Evolutionary conservation across 2,329 filamentous ascomycete genomes (phyloP).

Genomic region (Calonectria multiphialidica): DNA sequence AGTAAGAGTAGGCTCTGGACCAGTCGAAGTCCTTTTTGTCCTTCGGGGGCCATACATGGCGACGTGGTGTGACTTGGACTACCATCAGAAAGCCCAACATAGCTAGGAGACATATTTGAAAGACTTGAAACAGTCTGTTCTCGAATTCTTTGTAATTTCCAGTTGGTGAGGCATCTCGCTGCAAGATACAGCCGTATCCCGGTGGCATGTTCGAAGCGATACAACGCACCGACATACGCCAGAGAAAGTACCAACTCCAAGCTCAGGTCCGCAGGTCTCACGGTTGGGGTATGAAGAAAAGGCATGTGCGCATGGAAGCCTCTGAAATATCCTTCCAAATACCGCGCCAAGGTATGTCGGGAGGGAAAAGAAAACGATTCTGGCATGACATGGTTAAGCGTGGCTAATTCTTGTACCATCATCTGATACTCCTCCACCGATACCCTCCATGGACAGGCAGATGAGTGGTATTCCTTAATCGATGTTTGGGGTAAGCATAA

Average conservation of each 20-base stretch:
- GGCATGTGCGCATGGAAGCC: not conserved
- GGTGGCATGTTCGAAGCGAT: conserved; percentile 61
- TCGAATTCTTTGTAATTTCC: conserved; percentile 13
- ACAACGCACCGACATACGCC: conserved; percentile 61
- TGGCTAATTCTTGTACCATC: not conserved
- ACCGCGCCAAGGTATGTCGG: not conserved
- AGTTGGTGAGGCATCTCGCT: conserved; percentile 62
- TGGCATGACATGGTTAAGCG: too few relatives aligned
- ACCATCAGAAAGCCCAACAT: not conserved
- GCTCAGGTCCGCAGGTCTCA: not conserved
- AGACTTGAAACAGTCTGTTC: not conserved
- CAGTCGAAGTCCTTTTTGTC: conserved; percentile 43
- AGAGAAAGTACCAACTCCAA: conserved; percentile 58
- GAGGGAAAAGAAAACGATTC: not conserved
- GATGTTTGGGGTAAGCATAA: too few relatives aligned
- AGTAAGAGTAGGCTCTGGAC: conserved; percentile 63
- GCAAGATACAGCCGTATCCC: conserved; percentile 70
- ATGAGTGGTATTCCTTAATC: not conserved
- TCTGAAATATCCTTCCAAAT: not conserved
- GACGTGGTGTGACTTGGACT: not conserved
- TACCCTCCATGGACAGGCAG: not conserved
- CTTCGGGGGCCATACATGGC: not conserved
- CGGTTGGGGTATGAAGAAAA: not conserved
- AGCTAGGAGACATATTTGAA: not conserved
- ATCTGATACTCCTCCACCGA: not conserved